Conservation (phyloP, 805 yeast genomes). For the Yamadazyma laniorum region DNA sequence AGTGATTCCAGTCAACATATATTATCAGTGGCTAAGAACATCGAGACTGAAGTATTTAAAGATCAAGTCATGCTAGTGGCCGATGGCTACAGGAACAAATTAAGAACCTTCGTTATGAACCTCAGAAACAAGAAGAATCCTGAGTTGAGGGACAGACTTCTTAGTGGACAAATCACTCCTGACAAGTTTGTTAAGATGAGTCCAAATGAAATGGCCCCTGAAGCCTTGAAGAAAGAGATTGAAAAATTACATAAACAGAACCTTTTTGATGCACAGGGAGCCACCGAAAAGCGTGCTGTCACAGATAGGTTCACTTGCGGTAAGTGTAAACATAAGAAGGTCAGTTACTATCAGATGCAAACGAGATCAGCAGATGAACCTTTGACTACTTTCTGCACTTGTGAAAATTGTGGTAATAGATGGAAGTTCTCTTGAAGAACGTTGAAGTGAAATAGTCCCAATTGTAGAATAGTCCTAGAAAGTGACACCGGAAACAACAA, state of each 20-base stretch:
- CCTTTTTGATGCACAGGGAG: slow-evolving; percentile 95
- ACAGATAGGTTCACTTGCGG: slow-evolving; percentile 98
- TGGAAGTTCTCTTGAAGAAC: slow-evolving; percentile 97
- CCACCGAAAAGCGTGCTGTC: slow-evolving; percentile 91
- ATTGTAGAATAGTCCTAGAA: slow-evolving; percentile 7
- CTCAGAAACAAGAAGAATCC: slow-evolving; percentile 89
- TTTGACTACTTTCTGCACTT: slow-evolving; percentile 94
- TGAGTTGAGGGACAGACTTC: slow-evolving; percentile 67
- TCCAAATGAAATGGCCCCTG: slow-evolving; percentile 96
- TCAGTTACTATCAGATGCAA: slow-evolving; percentile 95
- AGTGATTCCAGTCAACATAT: slow-evolving; percentile 56
- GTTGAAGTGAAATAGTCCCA: background rate
- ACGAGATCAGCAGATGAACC: slow-evolving; percentile 99
- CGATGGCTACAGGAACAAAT: slow-evolving; percentile 72
- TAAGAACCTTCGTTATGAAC: slow-evolving; percentile 84
- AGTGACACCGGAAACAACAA: too few relatives aligned
- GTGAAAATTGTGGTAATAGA: slow-evolving; percentile 95
- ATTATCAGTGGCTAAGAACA: slow-evolving; percentile 59
- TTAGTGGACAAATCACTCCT: slow-evolving; percentile 65
- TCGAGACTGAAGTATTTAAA: slow-evolving; percentile 70
- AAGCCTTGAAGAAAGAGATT: slow-evolving; percentile 77
- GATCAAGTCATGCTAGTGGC: slow-evolving; percentile 55
- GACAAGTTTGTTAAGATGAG: slow-evolving; percentile 71
- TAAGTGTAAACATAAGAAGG: slow-evolving; percentile 95
- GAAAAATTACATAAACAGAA: slow-evolving; percentile 85